Evolutionary conservation across 75 land plant genomes (phyloP), one percentile per base, ranked within the genome.

Genomic region (Sequoia sempervirens): DNA sequence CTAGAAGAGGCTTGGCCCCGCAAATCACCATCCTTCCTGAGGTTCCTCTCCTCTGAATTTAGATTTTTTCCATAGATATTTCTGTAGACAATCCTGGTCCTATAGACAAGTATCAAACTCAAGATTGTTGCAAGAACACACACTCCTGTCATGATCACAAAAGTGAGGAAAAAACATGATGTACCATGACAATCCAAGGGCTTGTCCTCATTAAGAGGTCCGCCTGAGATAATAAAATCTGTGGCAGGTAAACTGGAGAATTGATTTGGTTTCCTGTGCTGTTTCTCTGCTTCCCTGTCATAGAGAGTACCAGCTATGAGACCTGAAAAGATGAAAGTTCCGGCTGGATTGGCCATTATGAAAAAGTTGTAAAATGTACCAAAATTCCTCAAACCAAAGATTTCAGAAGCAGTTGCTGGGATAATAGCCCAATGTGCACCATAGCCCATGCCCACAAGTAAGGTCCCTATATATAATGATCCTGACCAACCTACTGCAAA

Each of bases 401-500:
- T 84, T 84, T 90, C 91, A 30, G 91, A 89, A 23, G 85, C 84
- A 43, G 88, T 86, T n/a, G 91, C 88, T 30, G 91, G 91, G 13
- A 88, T 85, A 23, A 90, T 89, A 79, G 91, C 83, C 91, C 91
- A 90, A 17, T 89, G 91, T 7, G 88, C 85, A 36, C 91, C 91
- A 54, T 90, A 86, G n/a, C 91, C 91, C 73, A 90, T 56, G 9
- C 91, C 91, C 41, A 89, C 88, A 75, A 90, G 83, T 66, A 90
- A 61, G 8, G 91, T 86, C 43, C 91, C 91, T 32, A 89, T 61
- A 73, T 90, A 89, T 53, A 90, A 43, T 14, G 86, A 37, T 43
- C 90, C 91, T 72, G 91, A 85, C 86, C 81, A 61, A 6, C 86
- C 87, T 83, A 86, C 79, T 13, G 91, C 91, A 79, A 85, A 90